These are phyloP conservation scores for Solanum phureja DNA, from an alignment of 257 asterid species.

Conservation along the genomic window DNA sequence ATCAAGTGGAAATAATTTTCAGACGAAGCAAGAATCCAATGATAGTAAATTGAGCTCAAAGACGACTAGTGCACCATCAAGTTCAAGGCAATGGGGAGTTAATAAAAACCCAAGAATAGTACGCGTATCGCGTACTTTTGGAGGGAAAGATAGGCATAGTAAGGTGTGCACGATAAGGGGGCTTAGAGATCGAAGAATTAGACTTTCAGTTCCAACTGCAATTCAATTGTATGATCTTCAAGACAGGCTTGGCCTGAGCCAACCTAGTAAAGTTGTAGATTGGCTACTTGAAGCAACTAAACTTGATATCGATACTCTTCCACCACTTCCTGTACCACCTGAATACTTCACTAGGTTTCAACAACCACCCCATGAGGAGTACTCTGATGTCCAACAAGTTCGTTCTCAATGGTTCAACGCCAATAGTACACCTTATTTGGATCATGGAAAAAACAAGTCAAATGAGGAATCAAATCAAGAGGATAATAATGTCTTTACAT, in stretches of 20 bases:
- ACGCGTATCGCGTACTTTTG: constrained; percentile 47
- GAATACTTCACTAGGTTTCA: constrained; percentile 12
- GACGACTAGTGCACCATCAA: constrained; percentile 9
- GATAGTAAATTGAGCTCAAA: constrained; percentile 7
- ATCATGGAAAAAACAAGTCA: constrained; percentile 5
- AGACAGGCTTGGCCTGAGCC: constrained; percentile 53
- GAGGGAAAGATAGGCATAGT: constrained; percentile 78
- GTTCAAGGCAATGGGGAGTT: constrained; percentile 45
- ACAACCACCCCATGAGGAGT: background rate
- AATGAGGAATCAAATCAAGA: constrained; percentile 17
- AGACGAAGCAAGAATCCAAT: constrained; percentile 33
- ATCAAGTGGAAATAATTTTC: constrained; percentile 16
- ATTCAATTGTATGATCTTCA: constrained; percentile 65
- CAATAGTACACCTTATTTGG: background rate
- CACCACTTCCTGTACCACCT: constrained; percentile 48
- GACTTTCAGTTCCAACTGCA: constrained; percentile 71
- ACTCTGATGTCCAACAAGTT: background rate
- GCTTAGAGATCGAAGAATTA: constrained; percentile 50
- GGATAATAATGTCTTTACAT: constrained; percentile 32
- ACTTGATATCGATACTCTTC: constrained; percentile 50
- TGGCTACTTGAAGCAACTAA: constrained; percentile 55
- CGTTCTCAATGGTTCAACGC: background rate
- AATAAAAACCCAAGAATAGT: constrained; percentile 66
- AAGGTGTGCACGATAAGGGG: constrained; percentile 65
- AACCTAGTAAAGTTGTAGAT: constrained; percentile 73